Conservation (phyloP, 805 yeast genomes). For the Candida incommunis region DNA sequence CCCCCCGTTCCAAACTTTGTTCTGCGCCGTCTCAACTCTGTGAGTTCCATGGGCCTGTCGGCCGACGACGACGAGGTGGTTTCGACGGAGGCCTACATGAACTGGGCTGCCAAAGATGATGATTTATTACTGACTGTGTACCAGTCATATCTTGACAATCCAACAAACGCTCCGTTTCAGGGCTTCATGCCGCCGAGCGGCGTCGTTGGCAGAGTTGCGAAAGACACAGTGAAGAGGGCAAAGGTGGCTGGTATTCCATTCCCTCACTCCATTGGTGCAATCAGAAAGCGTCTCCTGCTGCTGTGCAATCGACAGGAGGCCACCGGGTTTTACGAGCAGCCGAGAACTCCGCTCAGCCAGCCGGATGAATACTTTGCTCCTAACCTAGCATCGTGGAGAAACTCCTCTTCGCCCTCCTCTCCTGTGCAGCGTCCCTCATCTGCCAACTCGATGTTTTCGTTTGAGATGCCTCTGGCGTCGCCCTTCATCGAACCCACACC, state of each 20-base stretch:
- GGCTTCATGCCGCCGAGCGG: slow-evolving; percentile 55
- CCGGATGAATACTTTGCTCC: slow-evolving; percentile 1
- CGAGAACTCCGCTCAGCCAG: neutral
- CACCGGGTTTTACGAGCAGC: slow-evolving; percentile 5
- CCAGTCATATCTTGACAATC: slow-evolving; percentile 31
- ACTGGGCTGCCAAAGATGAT: slow-evolving; percentile 32
- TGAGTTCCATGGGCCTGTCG: slow-evolving; percentile 3
- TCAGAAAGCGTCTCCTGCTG: slow-evolving; percentile 18
- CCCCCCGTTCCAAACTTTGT: slow-evolving; percentile 5
- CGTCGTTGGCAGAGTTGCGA: slow-evolving; percentile 44
- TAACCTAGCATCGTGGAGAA: neutral
- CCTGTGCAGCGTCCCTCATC: neutral
- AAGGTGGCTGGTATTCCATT: slow-evolving; percentile 13
- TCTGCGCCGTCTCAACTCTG: slow-evolving; percentile 9
- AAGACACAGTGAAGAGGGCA: slow-evolving; percentile 33
- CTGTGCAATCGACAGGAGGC: slow-evolving; percentile 9
- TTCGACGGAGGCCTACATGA: slow-evolving; percentile 18
- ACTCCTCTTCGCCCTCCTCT: neutral
- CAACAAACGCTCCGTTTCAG: slow-evolving; percentile 56
- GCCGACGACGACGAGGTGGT: slow-evolving; percentile 17
- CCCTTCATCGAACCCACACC: neutral
- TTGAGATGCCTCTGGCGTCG: slow-evolving; percentile 1
- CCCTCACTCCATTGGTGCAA: slow-evolving; percentile 20
- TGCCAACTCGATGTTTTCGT: neutral
- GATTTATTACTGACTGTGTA: slow-evolving; percentile 24